Base-by-base conservation (phyloP, 805 yeast genomes). In the Limtongia smithiae region DNA sequence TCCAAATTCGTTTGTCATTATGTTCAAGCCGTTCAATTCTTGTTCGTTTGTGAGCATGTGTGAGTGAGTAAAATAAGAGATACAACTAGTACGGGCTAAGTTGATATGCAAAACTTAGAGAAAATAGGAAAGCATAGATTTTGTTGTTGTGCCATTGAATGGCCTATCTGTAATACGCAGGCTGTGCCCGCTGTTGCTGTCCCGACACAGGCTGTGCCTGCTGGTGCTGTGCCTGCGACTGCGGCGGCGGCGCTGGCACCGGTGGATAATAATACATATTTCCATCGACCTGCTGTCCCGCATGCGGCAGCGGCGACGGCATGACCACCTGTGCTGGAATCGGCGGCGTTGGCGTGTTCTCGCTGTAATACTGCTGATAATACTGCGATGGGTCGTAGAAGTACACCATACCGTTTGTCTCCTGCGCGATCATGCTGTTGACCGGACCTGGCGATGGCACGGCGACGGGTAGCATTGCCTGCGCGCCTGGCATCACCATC, bases 361-460 rank as follows among this genome's bases (percentile, higher is more conserved):
- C 48, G 12, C 48, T 17, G 30, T n/a, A 41, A 20, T 45, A 45
- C 38, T 42, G 46, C 22, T 44, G 44, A 21, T 21, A 41, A 22
- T 44, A 48, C 34, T 48, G 56, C 42, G 22, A 24, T 3, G 57
- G 27, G 18, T 50, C 57, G 35, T 52, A 52, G 30, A 45, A 49
- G 34, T 49, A 52, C 18, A 52, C 42, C 44, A 39, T 52, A 21
- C 57, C 57, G 25, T 52, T 52, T 8, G 57, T 49, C 37, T 52
- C 57, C 30, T 49, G 54, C 2, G 43, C 48, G 17, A 49, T 35
- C 15, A 30, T 18, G 17, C 25, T 37, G 15, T 25, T 27, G 5
- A 35, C 35, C 7, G 54, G 51, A 11, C 33, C 41, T 11, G 57
- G 54, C n/a, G 57, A 49, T 9, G 54, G 40, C 4, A 35, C 38